Percentiles rank a stretch among this genome's conserved stretches.
Evolutionary conservation across 1,284 basidiomycete genomes (phyloP).

Genomic region (Cerioporus squamosus): DNA sequence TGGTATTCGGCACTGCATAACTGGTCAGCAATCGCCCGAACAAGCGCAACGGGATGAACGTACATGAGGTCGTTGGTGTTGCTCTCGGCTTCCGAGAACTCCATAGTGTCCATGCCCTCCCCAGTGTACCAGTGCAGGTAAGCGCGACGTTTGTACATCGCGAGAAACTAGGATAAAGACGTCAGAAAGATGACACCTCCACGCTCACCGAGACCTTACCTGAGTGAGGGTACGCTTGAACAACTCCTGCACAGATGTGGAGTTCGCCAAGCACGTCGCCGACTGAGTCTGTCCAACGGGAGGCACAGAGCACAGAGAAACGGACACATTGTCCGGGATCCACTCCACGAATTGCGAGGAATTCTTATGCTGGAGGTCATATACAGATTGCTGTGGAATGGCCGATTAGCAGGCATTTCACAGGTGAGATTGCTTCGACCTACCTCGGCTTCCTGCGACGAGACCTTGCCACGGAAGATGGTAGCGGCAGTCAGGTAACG

Average conservation of each 20-base stretch:
- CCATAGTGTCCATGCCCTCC: slow-evolving; percentile 92
- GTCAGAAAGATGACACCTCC: not conserved
- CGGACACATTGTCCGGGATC: slow-evolving; percentile 86
- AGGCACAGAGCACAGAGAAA: slow-evolving; percentile 82
- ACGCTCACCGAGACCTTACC: slow-evolving; percentile 38
- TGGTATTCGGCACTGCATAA: slow-evolving; percentile 69
- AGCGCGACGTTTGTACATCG: slow-evolving; percentile 84
- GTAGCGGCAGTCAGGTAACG: slow-evolving; percentile 88
- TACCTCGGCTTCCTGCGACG: slow-evolving; percentile 74
- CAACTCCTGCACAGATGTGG: slow-evolving; percentile 88
- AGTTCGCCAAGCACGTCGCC: slow-evolving; percentile 83
- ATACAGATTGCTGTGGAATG: slow-evolving; percentile 45
- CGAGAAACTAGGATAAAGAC: slow-evolving; percentile 58
- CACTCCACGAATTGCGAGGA: slow-evolving; percentile 83
- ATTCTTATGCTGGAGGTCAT: slow-evolving; percentile 71
- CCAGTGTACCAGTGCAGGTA: slow-evolving; percentile 93
- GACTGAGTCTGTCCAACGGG: slow-evolving; percentile 80
- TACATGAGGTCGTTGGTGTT: slow-evolving; percentile 84
- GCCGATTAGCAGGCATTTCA: not conserved
- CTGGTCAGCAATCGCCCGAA: slow-evolving; percentile 9
- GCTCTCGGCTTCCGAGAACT: slow-evolving; percentile 90
- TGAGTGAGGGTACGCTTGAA: slow-evolving; percentile 83
- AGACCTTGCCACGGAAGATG: slow-evolving; percentile 85
- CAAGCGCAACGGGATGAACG: slow-evolving; percentile 33
- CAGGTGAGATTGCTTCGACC: not conserved